These are phyloP conservation scores for Capsella rubella DNA, from an alignment of 441 rosid genomes.

Conservation along the genomic window DNA sequence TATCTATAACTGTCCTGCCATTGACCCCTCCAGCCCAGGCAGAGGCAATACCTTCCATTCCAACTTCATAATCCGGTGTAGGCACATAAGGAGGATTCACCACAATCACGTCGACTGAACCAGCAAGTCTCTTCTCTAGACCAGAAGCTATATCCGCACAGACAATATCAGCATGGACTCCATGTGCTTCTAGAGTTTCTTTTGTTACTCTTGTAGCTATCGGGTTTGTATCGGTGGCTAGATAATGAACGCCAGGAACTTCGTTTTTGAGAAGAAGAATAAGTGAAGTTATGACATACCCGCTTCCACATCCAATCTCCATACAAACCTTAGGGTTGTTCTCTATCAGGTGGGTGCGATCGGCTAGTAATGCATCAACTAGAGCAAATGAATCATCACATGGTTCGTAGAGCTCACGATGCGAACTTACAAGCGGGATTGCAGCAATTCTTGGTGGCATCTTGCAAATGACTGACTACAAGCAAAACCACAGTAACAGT, in stretches of 20 bases:
- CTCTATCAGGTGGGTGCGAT: constrained; percentile 59
- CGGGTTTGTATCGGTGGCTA: constrained; percentile 81
- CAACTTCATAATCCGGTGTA: constrained; percentile 92
- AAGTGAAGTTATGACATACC: constrained; percentile 91
- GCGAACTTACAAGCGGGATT: constrained; percentile 77
- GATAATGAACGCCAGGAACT: constrained; percentile 49
- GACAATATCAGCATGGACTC: constrained; percentile 72
- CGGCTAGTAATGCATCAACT: constrained; percentile 89
- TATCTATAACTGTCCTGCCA: constrained; percentile 78
- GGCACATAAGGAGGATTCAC: constrained; percentile 99
- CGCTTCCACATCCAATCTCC: constrained; percentile 96
- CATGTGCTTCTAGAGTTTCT: constrained; percentile 76
- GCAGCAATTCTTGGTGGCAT: constrained; percentile 71
- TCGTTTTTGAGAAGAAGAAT: constrained; percentile 72
- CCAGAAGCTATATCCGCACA: constrained; percentile 68
- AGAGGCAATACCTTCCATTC: constrained; percentile 77
- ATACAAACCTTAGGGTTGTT: constrained; percentile 72
- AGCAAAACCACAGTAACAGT: constrained; percentile 5
- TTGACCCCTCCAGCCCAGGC: constrained; percentile 98
- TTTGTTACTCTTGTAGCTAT: constrained; percentile 66
- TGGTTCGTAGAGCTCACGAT: constrained; percentile 90
- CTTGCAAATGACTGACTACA: constrained; percentile 33
- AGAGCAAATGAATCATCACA: constrained; percentile 94
- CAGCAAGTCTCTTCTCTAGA: constrained; percentile 62
- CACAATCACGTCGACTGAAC: constrained; percentile 78